These are phyloP conservation scores for Cryptococcus sp. DNA, from an alignment of 1,284 basidiomycete species.

Conservation along the genomic window DNA sequence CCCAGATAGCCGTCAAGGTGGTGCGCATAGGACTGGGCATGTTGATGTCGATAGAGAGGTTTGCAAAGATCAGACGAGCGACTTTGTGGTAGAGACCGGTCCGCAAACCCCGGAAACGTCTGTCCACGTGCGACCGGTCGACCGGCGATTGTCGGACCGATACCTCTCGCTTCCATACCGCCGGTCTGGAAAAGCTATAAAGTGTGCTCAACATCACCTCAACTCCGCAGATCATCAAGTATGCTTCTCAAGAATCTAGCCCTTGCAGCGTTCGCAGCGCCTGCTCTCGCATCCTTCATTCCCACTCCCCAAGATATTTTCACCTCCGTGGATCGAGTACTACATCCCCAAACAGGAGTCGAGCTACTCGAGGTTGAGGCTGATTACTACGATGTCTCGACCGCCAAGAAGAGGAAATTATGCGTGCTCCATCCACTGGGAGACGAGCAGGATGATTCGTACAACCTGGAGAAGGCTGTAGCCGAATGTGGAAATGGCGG, in stretches of 20 bases:
- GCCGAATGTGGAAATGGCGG: conserved; percentile 56
- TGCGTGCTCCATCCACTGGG: conserved; percentile 51
- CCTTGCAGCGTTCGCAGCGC: not conserved
- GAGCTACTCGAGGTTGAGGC: conserved; percentile 4
- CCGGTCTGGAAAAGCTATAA: too few relatives aligned
- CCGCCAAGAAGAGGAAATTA: conserved; percentile 13
- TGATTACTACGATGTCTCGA: conserved; percentile 12
- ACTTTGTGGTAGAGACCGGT: too few relatives aligned
- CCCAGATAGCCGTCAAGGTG: conserved; percentile 30
- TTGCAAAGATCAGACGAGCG: too few relatives aligned
- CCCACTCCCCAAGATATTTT: not conserved
- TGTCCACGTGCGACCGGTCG: not conserved
- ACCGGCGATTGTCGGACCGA: not conserved
- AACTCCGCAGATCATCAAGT: too few relatives aligned
- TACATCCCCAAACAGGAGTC: not conserved
- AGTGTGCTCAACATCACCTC: too few relatives aligned
- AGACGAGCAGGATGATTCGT: conserved; percentile 50
- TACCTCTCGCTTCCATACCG: too few relatives aligned
- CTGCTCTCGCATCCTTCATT: not conserved
- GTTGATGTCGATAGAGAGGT: too few relatives aligned
- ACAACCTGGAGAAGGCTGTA: conserved; percentile 54
- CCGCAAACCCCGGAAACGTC: too few relatives aligned
- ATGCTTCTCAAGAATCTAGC: not conserved
- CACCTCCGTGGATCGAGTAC: not conserved
- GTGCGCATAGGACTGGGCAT: conserved; percentile 15